Conservation (phyloP, 2,329 filamentous ascomycete species). For the Chaetoscypha palmicola region DNA sequence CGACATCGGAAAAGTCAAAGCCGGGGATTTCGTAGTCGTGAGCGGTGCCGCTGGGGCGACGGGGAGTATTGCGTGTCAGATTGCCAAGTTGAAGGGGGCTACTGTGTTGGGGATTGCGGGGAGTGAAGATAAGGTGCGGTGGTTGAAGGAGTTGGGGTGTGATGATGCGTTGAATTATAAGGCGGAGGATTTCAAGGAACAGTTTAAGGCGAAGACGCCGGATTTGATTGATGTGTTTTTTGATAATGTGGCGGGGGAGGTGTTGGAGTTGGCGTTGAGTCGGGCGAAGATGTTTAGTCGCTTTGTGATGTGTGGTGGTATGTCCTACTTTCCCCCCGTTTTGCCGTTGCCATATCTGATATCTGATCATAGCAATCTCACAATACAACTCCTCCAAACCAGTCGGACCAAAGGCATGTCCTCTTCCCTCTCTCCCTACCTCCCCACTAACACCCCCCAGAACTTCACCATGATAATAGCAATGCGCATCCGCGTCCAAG, state of each 20-base stretch:
- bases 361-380: conserved; percentile 42
- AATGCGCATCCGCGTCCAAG: conserved; percentile 56
- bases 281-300: conserved; percentile 56
- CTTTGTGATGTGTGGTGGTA: conserved; percentile 62
- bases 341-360: background rate
- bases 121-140: conserved; percentile 58
- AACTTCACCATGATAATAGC: conserved; percentile 46
- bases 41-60: conserved; percentile 74
- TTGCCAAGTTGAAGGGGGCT: conserved; percentile 64
- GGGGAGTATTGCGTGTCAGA: conserved; percentile 69
- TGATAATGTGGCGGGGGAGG: conserved; percentile 68
- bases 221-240: conserved; percentile 62
- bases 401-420: conserved; percentile 44
- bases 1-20: conserved; percentile 59
- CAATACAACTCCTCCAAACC: conserved; percentile 56
- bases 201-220: conserved; percentile 54
- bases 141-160: conserved; percentile 59
- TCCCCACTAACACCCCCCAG: conserved; percentile 24
- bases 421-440: background rate
- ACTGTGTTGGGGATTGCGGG: conserved; percentile 59
- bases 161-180: conserved; percentile 67
- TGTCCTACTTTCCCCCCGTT: conserved; percentile 8
- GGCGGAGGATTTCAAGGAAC: conserved; percentile 49
- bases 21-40: conserved; percentile 69
- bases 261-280: conserved; percentile 57